These are phyloP conservation scores for Blastomyces parvus DNA, from an alignment of 2,329 filamentous ascomycete genomes.

Conservation along the genomic window DNA sequence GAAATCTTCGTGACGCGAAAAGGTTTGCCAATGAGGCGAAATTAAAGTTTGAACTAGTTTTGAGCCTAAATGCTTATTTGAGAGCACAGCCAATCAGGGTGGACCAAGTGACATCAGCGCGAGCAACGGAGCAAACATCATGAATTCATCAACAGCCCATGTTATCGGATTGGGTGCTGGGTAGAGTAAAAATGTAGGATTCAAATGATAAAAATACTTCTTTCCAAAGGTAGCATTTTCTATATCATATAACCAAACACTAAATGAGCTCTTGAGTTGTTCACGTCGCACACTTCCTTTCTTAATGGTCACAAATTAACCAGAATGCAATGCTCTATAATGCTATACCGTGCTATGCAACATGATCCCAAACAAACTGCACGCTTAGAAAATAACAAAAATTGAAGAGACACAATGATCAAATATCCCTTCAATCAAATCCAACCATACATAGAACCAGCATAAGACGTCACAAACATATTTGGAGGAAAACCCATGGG, in stretches of 20 bases:
- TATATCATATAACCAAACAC: neutral
- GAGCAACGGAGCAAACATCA: constrained; percentile 11
- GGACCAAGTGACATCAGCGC: neutral
- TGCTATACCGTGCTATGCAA: constrained; percentile 27
- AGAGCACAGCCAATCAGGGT: constrained; percentile 2
- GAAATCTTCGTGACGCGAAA: constrained; percentile 2
- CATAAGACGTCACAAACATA: neutral
- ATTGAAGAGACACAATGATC: constrained; percentile 5
- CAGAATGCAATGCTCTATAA: neutral
- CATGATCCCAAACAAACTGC: constrained; percentile 8
- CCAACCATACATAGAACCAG: constrained; percentile 4
- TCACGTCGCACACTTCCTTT: neutral
- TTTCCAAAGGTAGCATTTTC: neutral
- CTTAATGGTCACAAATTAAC: neutral
- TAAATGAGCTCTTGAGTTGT: neutral
- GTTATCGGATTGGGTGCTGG: neutral
- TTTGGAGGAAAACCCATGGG: constrained; percentile 6
- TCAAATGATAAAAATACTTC: neutral
- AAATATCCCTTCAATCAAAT: constrained; percentile 22
- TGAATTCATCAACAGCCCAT: neutral
- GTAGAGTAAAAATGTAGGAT: neutral
- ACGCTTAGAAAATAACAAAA: constrained; percentile 9
- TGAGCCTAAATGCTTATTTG: constrained; percentile 11
- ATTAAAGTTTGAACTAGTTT: constrained; percentile 9
- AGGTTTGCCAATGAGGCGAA: constrained; percentile 4